Conservation (phyloP, 176 grass and related monocot genomes). For the Oryza punctata region DNA sequence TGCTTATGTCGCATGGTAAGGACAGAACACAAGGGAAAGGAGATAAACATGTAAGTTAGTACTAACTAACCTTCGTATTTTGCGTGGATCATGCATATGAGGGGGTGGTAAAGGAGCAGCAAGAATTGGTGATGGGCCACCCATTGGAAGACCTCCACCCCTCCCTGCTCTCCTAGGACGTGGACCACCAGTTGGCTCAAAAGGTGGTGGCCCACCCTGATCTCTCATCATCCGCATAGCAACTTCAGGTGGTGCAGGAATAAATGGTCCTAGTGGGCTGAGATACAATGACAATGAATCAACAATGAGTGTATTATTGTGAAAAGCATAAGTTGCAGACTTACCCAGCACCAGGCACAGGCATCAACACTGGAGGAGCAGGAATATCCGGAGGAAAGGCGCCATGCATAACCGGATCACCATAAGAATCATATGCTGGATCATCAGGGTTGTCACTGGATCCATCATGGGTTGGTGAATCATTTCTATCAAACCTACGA, state of each 20-base stretch:
- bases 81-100: constrained; percentile 83
- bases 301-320: constrained; percentile 7
- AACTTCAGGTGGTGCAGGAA: constrained; percentile 95
- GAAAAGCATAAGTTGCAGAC: constrained; percentile 24
- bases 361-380: constrained; percentile 84
- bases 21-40: background rate
- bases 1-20: background rate
- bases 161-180: constrained; percentile 64
- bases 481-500: constrained; percentile 51
- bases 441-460: constrained; percentile 65
- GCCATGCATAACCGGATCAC: constrained; percentile 61
- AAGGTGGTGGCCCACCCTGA: constrained; percentile 70
- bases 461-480: constrained; percentile 64
- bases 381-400: constrained; percentile 76
- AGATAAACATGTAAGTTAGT: constrained; percentile 12
- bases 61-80: constrained; percentile 82
- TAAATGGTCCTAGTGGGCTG: constrained; percentile 93
- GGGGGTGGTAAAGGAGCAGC: constrained; percentile 50
- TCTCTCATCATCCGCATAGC: constrained; percentile 97
- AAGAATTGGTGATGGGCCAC: constrained; percentile 55
- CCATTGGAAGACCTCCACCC: constrained; percentile 47
- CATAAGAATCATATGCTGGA: constrained; percentile 69
- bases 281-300: constrained; percentile 23
- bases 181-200: constrained; percentile 49
- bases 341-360: constrained; percentile 98